Evolutionary conservation across 2,329 filamentous ascomycete species (phyloP), one percentile per base, ranked within the genome.

Genomic region (Aspergillus tubingensis): DNA sequence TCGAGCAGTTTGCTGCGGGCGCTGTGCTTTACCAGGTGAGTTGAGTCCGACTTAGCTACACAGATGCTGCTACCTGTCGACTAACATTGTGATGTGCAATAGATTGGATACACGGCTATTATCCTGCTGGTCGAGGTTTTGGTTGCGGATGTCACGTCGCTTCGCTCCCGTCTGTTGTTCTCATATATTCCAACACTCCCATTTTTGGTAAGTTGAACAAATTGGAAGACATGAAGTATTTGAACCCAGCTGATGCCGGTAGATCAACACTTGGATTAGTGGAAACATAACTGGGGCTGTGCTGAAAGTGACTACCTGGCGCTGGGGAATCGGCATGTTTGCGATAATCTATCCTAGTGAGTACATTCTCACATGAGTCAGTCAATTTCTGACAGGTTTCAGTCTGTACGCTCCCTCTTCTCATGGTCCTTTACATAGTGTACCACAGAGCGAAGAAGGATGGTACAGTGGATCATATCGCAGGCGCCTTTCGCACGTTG

Each of bases 251-350:
- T 36, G n/a, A 38, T 8, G 58, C 55, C 43, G 19, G 21, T 54
- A 75, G 72, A 78, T 86, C 71, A 88, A 88, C 67, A 86, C 86
- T 0, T 89, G 86, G 86, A 80, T 88, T 13, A 84, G 83, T 62
- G 86, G 86, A 19, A 81, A 85, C 62, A 74, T 89, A 53, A 81
- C 83, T 0, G 69, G 72, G 0, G 79, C 82, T 0, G 83, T 88
- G 0, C 68, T 88, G 19, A 66, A 59, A 0, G 70, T 68, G 2
- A 83, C 83, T 0, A 81, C 77, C 1, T 89, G 86, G 86, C 74
- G 81, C 60, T 88, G 85, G 85, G 86, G 86, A 13, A 80, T 86
- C 23, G 86, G 85, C 63, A 88, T 88, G 85, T 88, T 84, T 80
- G 80, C 79, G 50, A 82, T 88, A 62, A 85, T 88, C 53, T 87